Base-by-base conservation (phyloP, 768 basidiomycete genomes). In the Plicaturopsis crispa region DNA sequence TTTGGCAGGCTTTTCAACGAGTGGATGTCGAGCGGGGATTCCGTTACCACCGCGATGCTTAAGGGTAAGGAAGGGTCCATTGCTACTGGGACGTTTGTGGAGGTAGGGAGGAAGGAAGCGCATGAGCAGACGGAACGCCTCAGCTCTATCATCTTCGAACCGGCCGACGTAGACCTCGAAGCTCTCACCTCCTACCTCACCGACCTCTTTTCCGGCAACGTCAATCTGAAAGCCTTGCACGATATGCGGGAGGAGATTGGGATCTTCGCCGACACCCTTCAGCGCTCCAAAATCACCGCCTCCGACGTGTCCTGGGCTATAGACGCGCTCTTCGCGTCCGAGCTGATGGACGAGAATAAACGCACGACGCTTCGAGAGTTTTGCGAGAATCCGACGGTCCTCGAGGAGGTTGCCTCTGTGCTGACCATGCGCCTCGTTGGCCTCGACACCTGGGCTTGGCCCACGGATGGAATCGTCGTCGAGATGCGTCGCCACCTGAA, bases 401-500 rank as follows among this genome's bases (percentile, higher is more conserved):
- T 71, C 24, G 49, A 62, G 4, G 68, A 70, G 38, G 48, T 72
- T 3, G 59, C 66, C 3, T 70, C 61, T 31, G 67, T 71, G 1
- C 43, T 72, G 30, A 69, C 57, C 21, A 70, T 73, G 70, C 65
- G 67, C 2, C 51, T 71, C 33, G 56, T 62, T 2, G 55, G 55
- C 36, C 41, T 72, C 7, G 58, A 62, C 3, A 42, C 56, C 4
- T 72, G 71, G 70, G 44, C 59, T 2, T 73, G 70, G 70, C 67
- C 69, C 3, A 44, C 44, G 2, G 58, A 64, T 19, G 70, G 70
- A 1, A 53, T 66, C 16, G 20, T 24, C 18, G 54, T 72, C 5
- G 67, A 73, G 36, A 67, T 70, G 57, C 59, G 70, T 11, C 57
- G 70, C 4, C 63, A 66, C 54, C 52, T 73, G 22, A 68, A 67